These are phyloP conservation scores for Erodium trifolium DNA, from an alignment of 441 rosid genomes.

Conservation along the genomic window DNA sequence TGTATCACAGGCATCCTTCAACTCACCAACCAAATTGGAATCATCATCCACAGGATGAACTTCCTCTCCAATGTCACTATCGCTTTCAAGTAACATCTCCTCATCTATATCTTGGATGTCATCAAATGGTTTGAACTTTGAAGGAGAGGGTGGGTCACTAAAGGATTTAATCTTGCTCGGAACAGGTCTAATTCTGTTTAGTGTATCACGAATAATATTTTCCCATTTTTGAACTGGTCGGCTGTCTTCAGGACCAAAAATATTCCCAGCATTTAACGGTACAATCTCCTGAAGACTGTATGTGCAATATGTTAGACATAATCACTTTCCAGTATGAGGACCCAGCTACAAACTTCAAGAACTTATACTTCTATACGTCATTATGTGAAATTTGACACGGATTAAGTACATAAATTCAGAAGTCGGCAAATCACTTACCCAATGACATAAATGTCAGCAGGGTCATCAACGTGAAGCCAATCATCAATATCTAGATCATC, in stretches of 20 bases:
- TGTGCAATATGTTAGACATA: slow-evolving; percentile 13
- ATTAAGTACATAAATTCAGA: slow-evolving; percentile 7
- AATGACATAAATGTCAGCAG: slow-evolving; percentile 85
- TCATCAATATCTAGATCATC: slow-evolving; percentile 85
- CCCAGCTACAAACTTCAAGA: not conserved
- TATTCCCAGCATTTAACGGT: slow-evolving; percentile 86
- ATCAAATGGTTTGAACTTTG: slow-evolving; percentile 62
- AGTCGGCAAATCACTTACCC: slow-evolving; percentile 41
- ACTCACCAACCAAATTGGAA: slow-evolving; percentile 25
- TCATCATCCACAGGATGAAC: slow-evolving; percentile 68
- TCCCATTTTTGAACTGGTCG: slow-evolving; percentile 79
- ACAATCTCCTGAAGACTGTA: slow-evolving; percentile 87
- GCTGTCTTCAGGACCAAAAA: slow-evolving; percentile 86
- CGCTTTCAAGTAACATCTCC: slow-evolving; percentile 63
- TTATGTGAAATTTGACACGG: not conserved
- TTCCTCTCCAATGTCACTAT: slow-evolving; percentile 69
- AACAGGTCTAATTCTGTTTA: slow-evolving; percentile 48
- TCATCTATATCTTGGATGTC: slow-evolving; percentile 64
- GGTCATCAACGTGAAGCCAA: slow-evolving; percentile 65
- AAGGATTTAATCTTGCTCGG: slow-evolving; percentile 46
- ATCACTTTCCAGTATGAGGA: not conserved
- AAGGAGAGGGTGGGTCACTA: slow-evolving; percentile 94
- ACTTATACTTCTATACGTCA: not conserved
- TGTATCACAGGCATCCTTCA: slow-evolving; percentile 12
- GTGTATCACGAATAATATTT: slow-evolving; percentile 60